A percentile compares a stretch with the other conserved stretches of the same genome.
Conservation (phyloP, 495 filamentous ascomycete species). For the Penicillium cataractarum region DNA sequence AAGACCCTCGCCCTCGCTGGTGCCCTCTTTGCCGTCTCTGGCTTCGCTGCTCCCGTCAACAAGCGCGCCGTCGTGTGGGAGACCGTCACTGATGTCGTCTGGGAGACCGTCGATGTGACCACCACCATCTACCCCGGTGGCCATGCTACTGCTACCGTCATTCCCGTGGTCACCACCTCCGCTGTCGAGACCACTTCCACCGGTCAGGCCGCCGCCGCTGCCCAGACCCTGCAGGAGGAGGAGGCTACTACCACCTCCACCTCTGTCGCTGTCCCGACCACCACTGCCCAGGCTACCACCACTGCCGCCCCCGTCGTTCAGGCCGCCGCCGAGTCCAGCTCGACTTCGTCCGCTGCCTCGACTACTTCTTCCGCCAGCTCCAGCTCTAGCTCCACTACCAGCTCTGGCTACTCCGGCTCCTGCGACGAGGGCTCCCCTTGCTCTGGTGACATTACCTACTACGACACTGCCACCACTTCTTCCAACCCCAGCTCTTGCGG, state of each 20-base stretch:
- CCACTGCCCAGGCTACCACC: slow-evolving; percentile 9
- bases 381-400: slow-evolving; percentile 20
- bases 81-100: slow-evolving; percentile 40
- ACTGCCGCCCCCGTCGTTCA: slow-evolving; percentile 16
- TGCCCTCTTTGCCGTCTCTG: slow-evolving; percentile 43
- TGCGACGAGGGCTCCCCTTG: slow-evolving; percentile 44
- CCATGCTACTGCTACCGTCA: slow-evolving; percentile 23
- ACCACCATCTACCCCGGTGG: slow-evolving; percentile 40
- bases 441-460: slow-evolving; percentile 50
- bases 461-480: slow-evolving; percentile 45
- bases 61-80: slow-evolving; percentile 45
- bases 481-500: slow-evolving; percentile 50
- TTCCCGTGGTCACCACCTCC: slow-evolving; percentile 18
- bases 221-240: background rate
- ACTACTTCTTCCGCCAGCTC: slow-evolving; percentile 17
- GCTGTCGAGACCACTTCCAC: slow-evolving; percentile 2
- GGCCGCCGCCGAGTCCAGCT: slow-evolving; percentile 9
- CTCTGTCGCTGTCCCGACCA: slow-evolving; percentile 3
- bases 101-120: slow-evolving; percentile 49
- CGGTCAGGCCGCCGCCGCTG: background rate
- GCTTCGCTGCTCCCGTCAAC: slow-evolving; percentile 41
- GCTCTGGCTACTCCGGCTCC: slow-evolving; percentile 35
- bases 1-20: slow-evolving; percentile 48
- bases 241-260: background rate
- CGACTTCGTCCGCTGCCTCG: slow-evolving; percentile 13